Evolutionary conservation across 257 asterid genomes (phyloP), one percentile per base, ranked within the genome.

Genomic region (Cordia subcordata): DNA sequence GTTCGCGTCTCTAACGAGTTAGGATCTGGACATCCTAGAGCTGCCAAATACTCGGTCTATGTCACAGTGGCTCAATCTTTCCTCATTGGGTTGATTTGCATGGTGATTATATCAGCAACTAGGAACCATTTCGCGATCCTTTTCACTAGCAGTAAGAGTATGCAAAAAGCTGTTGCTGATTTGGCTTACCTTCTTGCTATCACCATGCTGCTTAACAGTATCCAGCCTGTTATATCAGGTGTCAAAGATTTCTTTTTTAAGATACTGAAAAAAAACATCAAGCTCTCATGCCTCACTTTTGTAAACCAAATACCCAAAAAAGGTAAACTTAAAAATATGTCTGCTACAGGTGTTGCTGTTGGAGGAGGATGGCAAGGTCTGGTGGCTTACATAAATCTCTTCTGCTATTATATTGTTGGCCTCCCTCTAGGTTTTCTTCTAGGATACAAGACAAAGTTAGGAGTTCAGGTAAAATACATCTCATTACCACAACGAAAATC

Each of bases 291-390:
- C 10, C 27, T 0, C 54, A 49, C 8, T 11, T 3, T 13, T 49
- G 10, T 13, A 46, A 46, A 18, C 1, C n/a, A 9, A 10, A 22
- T 18, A 52, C 13, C 16, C 5, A 39, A 17, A 22, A 15, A 23
- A 37, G 0, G 17, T 20, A 8, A 35, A 35, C 14, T 21, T 27
- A 37, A 53, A 18, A 0, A 5, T 53, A 5, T 21, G 39, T 22
- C 23, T 21, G 46, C 17, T 58, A 65, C 80, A 92, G 96, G 96
- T 61, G 97, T 93, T 52, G 99, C 99, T 47, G 81, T 93, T 62
- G 99, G 97, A 71, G 99, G 99, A 72, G 99, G 99, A 64, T 84
- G 97, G 99, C 97, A 93, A 77, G 97, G 89, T 17, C 74, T 88
- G 9, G 97, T 89, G 67, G 99, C 99, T 58, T 84, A 77, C 47